These are phyloP conservation scores for Lathyrus sativus DNA, from an alignment of 306 rosid species.

Conservation along the genomic window DNA sequence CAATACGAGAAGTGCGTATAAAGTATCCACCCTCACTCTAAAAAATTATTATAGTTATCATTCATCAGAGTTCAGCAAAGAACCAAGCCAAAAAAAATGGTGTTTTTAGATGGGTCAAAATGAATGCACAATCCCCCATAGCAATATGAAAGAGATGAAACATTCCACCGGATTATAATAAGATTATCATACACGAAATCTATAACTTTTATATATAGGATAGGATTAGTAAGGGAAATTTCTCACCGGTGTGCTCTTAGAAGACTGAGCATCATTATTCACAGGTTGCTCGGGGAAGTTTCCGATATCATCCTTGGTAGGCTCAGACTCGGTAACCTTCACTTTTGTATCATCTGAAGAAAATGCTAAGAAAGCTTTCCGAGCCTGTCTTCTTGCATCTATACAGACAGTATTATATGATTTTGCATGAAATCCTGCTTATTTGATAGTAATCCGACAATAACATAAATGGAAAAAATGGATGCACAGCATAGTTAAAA, in stretches of 20 bases:
- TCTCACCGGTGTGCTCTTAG: slow-evolving; percentile 80
- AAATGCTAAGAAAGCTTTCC: slow-evolving; percentile 89
- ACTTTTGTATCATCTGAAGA: slow-evolving; percentile 60
- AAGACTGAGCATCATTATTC: slow-evolving; percentile 54
- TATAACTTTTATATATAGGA: neutral
- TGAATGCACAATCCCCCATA: slow-evolving; percentile 9
- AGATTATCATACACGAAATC: slow-evolving; percentile 26
- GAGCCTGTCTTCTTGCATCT: slow-evolving; percentile 91
- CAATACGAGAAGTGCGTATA: neutral
- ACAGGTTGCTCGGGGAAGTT: slow-evolving; percentile 49
- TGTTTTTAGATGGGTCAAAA: slow-evolving; percentile 20
- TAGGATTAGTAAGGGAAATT: slow-evolving; percentile 19
- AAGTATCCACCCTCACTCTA: neutral
- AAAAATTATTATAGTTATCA: slow-evolving; percentile 2
- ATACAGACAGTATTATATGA: slow-evolving; percentile 36
- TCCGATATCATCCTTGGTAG: slow-evolving; percentile 43
- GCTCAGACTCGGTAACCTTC: slow-evolving; percentile 47
- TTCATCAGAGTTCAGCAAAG: slow-evolving; percentile 24
- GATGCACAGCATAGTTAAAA: neutral
- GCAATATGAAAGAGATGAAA: slow-evolving; percentile 27
- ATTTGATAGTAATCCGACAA: slow-evolving; percentile 33
- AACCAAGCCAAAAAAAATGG: slow-evolving; percentile 1
- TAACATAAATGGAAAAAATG: slow-evolving; percentile 24
- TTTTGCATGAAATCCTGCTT: slow-evolving; percentile 27
- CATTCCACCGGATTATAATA: slow-evolving; percentile 5